Evolutionary conservation across 2,329 filamentous ascomycete species (phyloP).

Genomic region (Phyllosticta citribraziliensis): DNA sequence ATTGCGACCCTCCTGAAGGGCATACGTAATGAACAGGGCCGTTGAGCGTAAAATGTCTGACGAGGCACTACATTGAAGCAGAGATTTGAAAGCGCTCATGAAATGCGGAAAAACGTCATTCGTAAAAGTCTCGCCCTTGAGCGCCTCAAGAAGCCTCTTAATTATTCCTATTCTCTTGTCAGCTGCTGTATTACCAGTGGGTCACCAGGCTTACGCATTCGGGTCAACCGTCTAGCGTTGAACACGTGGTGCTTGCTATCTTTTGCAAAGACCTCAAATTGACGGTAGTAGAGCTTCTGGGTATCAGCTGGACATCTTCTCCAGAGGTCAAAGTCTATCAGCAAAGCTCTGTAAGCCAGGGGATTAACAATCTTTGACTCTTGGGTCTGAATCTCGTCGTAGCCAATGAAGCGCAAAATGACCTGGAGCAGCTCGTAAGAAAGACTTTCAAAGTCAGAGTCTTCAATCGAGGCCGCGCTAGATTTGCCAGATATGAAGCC

Average conservation of each 20-base stretch:
- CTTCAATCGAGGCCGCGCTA: conserved; percentile 1
- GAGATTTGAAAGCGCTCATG: conserved; percentile 64
- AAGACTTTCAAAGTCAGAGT: conserved; percentile 39
- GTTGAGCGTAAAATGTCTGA: conserved; percentile 78
- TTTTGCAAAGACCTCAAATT: conserved; percentile 81
- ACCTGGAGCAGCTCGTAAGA: conserved; percentile 58
- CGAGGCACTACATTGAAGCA: conserved; percentile 72
- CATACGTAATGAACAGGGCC: conserved; percentile 87
- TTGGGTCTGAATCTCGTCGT: conserved; percentile 66
- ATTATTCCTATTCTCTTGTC: conserved; percentile 57
- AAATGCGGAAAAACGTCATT: conserved; percentile 66
- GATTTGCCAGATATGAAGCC: conserved; percentile 20
- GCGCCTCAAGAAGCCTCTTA: conserved; percentile 77
- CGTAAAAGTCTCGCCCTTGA: conserved; percentile 74
- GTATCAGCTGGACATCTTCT: conserved; percentile 65
- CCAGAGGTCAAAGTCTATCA: conserved; percentile 93
- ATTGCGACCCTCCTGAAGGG: conserved; percentile 57
- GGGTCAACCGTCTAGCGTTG: conserved; percentile 73
- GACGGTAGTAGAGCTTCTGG: conserved; percentile 83
- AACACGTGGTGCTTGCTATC: conserved; percentile 88
- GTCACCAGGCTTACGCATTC: conserved; percentile 63
- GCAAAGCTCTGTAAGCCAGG: conserved; percentile 79
- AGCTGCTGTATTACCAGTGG: conserved; percentile 11
- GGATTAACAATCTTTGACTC: conserved; percentile 94
- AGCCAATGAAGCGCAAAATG: conserved; percentile 80